Evolutionary conservation across 2,329 filamentous ascomycete genomes (phyloP), one percentile per base, ranked within the genome.

Genomic region (Aspergillus sp.): DNA sequence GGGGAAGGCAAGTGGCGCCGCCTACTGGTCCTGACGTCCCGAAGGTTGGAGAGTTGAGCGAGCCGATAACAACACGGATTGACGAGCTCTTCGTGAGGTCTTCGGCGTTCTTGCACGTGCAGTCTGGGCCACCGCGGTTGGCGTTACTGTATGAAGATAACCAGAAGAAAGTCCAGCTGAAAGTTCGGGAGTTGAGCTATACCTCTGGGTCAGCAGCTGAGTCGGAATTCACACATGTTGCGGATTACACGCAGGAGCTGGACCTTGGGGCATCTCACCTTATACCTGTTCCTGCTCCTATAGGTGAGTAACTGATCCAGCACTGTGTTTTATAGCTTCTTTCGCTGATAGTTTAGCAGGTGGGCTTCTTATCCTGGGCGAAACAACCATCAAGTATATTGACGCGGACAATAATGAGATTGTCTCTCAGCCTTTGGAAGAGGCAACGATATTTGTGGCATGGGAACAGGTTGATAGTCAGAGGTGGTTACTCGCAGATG

Each of bases 401-500:
- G 91, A 97, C 70, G 91, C 92, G 63, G 84, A 90, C 38, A 91
- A 80, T 25, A 89, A 89, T 64, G 85, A 87, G 38, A 84, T 84
- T 13, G 84, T 92, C 13, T 86, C 88, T 19, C 84, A 88, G 8
- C 80, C 83, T 0, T 78, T 97, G 2, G 82, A 87, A 0, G 88
- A 94, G 60, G 86, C 93, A 0, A 92, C 90, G 3, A 89, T 97
- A 41, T 98, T 96, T 69, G 90, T 95, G n/a, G 88, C 92, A 2
- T 99, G 94, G 93, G 91, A 91, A 64, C 87, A 89, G 69, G 88
- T 95, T 55, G 91, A 98, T 70, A 87, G 88, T 25, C 89, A 90
- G 45, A 85, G 90, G 70, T 98, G 93, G 80, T 82, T 97, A n/a
- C 80, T 99, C 2, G 93, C 91, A 1, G 95, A 99, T 73, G 93